These are phyloP conservation scores for Styphnolobium japonicum DNA, from an alignment of 306 rosid genomes.

Conservation along the genomic window DNA sequence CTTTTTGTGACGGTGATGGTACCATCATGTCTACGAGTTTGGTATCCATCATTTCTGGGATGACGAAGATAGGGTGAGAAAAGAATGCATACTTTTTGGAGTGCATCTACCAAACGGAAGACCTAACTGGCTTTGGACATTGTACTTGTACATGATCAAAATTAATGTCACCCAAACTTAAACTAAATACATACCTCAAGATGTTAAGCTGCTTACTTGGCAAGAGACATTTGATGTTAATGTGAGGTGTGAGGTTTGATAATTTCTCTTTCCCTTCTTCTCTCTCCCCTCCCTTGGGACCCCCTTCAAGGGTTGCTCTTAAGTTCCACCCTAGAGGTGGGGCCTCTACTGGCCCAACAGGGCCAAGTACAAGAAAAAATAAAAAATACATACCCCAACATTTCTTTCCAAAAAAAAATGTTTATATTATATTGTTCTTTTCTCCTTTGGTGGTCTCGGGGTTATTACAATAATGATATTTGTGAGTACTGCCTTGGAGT, in stretches of 20 bases:
- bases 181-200: slow-evolving; percentile 18
- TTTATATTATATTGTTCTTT: not conserved
- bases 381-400: no score
- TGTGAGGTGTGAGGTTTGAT: no score
- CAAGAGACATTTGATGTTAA: no score
- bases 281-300: no score
- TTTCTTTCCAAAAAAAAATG: no score
- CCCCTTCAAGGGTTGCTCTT: no score
- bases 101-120: slow-evolving; percentile 50
- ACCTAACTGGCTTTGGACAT: slow-evolving; percentile 53
- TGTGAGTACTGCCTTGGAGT: slow-evolving; percentile 10
- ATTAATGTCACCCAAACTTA: slow-evolving; percentile 16
- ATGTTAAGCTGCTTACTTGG: no score
- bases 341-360: no score
- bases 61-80: slow-evolving; percentile 40
- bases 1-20: slow-evolving; percentile 44
- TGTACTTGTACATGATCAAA: slow-evolving; percentile 28
- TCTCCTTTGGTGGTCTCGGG: not conserved
- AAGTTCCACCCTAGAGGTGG: no score
- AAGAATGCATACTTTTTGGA: slow-evolving; percentile 38
- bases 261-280: no score
- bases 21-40: slow-evolving; percentile 46
- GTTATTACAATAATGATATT: slow-evolving; percentile 11
- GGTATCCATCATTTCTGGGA: slow-evolving; percentile 64
- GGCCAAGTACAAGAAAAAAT: no score